Conservation (phyloP, 2,329 filamentous ascomycete genomes). For the Trichoderma harzianum region DNA sequence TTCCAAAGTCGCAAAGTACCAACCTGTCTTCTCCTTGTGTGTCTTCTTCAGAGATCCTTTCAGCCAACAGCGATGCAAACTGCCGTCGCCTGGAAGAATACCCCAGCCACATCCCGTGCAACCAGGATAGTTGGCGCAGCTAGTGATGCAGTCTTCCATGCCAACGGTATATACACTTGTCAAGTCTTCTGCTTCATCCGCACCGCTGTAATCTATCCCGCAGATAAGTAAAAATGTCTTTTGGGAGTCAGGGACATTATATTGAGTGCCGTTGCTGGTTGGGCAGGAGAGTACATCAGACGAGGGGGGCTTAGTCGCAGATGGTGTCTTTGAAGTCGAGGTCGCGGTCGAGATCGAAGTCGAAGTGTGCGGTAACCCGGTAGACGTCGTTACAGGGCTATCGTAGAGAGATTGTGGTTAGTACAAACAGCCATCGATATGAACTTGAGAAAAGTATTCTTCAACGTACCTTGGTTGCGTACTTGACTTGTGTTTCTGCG, state of each 20-base stretch:
- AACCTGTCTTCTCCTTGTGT: constrained; percentile 34
- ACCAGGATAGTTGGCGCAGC: constrained; percentile 38
- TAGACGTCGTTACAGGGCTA: neutral
- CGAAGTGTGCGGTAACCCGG: neutral
- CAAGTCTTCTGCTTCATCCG: constrained; percentile 34
- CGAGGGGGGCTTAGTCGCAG: constrained; percentile 23
- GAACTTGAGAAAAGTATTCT: neutral
- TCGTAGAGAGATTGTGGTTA: neutral
- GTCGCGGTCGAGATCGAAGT: constrained; percentile 20
- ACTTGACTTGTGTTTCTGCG: constrained; percentile 8
- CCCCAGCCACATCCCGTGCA: constrained; percentile 47
- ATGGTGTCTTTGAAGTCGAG: constrained; percentile 17
- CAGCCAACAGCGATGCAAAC: constrained; percentile 43
- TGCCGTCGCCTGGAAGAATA: constrained; percentile 39
- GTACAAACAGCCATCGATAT: neutral
- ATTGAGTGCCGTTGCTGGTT: constrained; percentile 43
- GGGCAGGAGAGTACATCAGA: constrained; percentile 38
- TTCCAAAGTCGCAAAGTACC: constrained; percentile 43
- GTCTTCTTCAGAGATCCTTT: constrained; percentile 37
- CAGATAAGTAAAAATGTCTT: constrained; percentile 44
- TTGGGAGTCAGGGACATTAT: constrained; percentile 38
- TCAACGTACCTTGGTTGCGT: neutral
- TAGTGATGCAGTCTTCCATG: constrained; percentile 44
- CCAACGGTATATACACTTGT: constrained; percentile 36
- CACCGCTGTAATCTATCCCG: constrained; percentile 44